Conservation (phyloP, 371 early-diverging fungal species). For the Lichtheimia corymbifera region DNA sequence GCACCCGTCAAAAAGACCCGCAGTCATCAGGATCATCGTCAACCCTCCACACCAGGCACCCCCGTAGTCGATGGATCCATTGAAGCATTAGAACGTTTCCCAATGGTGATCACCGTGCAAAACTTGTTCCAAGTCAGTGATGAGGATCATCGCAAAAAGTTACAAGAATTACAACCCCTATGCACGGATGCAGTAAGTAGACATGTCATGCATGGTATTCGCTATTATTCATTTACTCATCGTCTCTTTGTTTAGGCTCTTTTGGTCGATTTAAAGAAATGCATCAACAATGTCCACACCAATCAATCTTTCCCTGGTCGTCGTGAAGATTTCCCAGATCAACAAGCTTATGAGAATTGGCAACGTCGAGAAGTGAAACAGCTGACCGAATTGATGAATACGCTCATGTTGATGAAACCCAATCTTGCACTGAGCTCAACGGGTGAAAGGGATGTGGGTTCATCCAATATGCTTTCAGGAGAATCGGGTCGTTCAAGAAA, state of each 20-base stretch:
- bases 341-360: conserved; percentile 49
- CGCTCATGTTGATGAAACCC: conserved; percentile 45
- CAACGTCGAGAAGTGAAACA: conserved; percentile 48
- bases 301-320: conserved; percentile 51
- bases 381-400: conserved; percentile 45
- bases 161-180: conserved; percentile 40
- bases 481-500: conserved; percentile 11
- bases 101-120: conserved; percentile 47
- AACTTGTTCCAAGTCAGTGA: conserved; percentile 43
- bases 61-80: conserved; percentile 22
- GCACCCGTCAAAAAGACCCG: conserved; percentile 15
- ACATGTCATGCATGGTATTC: not conserved
- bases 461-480: conserved; percentile 32
- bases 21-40: conserved; percentile 19
- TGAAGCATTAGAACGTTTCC: conserved; percentile 40
- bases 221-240: not conserved
- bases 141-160: conserved; percentile 37
- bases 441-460: conserved; percentile 41
- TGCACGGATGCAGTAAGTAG: conserved; percentile 49
- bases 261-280: conserved; percentile 47
- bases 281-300: conserved; percentile 47
- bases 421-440: conserved; percentile 30
- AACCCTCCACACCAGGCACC: conserved; percentile 14
- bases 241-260: conserved; percentile 27
- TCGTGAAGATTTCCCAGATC: conserved; percentile 46